phyloP scores from a whole-genome alignment of 2,329 filamentous ascomycete genomes.

The Phoma sp. region DNA sequence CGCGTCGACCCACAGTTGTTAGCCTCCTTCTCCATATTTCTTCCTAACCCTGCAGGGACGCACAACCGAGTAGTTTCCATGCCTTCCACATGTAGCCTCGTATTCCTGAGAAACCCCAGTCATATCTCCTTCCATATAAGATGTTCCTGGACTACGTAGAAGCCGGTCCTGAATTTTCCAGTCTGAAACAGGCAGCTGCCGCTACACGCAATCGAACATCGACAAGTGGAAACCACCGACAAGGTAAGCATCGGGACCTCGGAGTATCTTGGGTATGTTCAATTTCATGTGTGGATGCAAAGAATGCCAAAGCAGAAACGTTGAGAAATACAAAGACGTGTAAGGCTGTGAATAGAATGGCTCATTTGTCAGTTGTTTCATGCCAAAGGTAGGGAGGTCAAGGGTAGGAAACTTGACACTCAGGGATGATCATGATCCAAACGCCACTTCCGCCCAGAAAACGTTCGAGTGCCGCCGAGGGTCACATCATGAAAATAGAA shows the following conservation, averaged over 20 bases:
- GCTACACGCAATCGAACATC: neutral
- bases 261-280: no score
- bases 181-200: neutral
- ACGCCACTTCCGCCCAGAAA: constrained; percentile 25
- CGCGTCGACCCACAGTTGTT: neutral
- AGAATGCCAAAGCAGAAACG: neutral
- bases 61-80: constrained; percentile 2
- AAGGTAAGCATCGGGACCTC: no score
- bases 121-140: neutral
- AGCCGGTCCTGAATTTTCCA: neutral
- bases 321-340: neutral
- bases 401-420: constrained; percentile 13
- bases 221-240: no score
- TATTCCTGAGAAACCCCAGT: constrained; percentile 1
- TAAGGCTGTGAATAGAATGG: neutral
- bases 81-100: neutral
- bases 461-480: constrained; percentile 3
- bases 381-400: constrained; percentile 18
- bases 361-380: constrained; percentile 5
- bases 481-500: constrained; percentile 7
- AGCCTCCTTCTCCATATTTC: constrained; percentile 11
- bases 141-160: neutral
- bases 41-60: constrained; percentile 1
- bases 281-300: neutral
- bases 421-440: constrained; percentile 17